Evolutionary conservation across 192 early-diverging fungal genomes (phyloP), one percentile per base, ranked within the genome.

Genomic region (Podila clonocystis): DNA sequence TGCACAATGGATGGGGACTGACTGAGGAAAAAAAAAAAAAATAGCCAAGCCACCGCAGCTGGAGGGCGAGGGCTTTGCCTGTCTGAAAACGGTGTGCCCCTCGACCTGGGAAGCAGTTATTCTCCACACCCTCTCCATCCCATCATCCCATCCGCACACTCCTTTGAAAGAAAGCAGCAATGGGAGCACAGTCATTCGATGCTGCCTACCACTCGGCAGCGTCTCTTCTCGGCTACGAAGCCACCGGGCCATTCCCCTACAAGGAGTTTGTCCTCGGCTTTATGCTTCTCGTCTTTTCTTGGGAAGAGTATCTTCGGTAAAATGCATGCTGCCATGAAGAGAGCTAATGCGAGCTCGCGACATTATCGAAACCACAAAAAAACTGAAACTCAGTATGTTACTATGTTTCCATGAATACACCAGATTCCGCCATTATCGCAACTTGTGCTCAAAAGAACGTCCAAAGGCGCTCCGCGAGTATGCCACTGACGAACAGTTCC

Each of bases 251-350:
- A 20, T 79, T 93, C 50, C 91, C 93, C 0, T 97, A 94, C 87
- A 96, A 96, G 88, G 83, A 91, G 63, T 92, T 87, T 74, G 93
- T 96, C 11, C 73, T 98, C 60, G 85, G 67, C 8, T 92, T 96
- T 52, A 89, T 91, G 57, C 90, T 85, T 83, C 82, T 83, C 26
- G 91, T 91, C 34, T 98, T 93, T 72, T 64, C 83, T 4, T 95
- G 93, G 89, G 93, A 96, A 75, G 90, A 93, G 24, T 96, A 96
- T 74, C 87, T 98, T 50, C 89, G 87, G 87, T 93, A 84, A 19
- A 8, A 58, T 59, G 58, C 57, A 17, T 29, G 29, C 28, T 12
- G 9, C 52, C 41, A 45, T 45, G 13, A 45, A 8, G 12, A 13
- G 41, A 45, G 3, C 41, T 17, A 45, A 45, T 45, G 41, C 41